Evolutionary conservation across 805 yeast species (phyloP), one percentile per base, ranked within the genome.

Genomic region (Blastobotrys americana): DNA sequence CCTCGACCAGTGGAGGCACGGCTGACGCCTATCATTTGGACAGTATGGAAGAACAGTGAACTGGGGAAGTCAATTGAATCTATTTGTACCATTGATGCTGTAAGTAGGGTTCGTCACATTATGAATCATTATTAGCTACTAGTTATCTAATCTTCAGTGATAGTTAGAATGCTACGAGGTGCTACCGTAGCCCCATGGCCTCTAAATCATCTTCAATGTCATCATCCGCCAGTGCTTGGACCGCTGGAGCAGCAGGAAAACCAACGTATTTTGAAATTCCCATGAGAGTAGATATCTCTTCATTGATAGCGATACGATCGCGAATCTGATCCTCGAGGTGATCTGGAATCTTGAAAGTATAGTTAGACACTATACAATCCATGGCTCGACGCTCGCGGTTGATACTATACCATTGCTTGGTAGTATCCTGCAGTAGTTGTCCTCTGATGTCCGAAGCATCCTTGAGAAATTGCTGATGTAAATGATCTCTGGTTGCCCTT

Each of bases 401-500:
- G 57, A 89, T 84, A 53, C 84, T 82, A 67, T 90, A 90, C 97
- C 97, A 93, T 50, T 78, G 73, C 34, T 82, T 76, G 4, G 97
- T 89, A 3, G 95, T 84, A 5, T 77, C 72, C 47, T 76, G 71
- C 39, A 90, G 72, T 68, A 86, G 71, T 20, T 73, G 69, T 43
- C 73, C 72, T 49, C 87, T 82, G 38, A 74, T 63, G 57, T 87
- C 94, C 54, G 80, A 77, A 28, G 77, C 68, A 46, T 76, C 73
- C 55, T 83, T 84, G 60, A 76, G 65, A 60, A 75, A 86, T 58
- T 86, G 84, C 62, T 93, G 97, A 61, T 90, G 96, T 27, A 85
- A 74, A 48, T 80, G 76, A 5, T 83, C 81, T 46, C 97, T 69
- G 19, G 78, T 73, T 0, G 96, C 95, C 20, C 76, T 70, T 0